These are phyloP conservation scores for Gymnopilus junonius DNA, from an alignment of 768 basidiomycete species.

Conservation along the genomic window DNA sequence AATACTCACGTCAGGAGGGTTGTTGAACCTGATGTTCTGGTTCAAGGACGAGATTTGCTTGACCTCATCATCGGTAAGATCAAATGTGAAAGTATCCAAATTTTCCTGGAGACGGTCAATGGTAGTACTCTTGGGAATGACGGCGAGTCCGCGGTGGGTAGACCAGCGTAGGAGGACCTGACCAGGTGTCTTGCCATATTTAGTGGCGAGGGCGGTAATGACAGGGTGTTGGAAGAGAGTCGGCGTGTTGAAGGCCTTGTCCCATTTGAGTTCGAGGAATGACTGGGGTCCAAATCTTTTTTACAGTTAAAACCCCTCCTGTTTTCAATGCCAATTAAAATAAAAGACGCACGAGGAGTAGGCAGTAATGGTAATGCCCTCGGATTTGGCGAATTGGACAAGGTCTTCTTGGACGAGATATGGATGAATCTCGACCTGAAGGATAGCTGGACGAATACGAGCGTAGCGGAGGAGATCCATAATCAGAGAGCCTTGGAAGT, in stretches of 20 bases:
- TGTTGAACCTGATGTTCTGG: constrained; percentile 36
- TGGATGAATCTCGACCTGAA: constrained; percentile 77
- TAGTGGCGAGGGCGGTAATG: constrained; percentile 48
- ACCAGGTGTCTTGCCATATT: constrained; percentile 59
- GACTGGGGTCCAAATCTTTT: constrained; percentile 35
- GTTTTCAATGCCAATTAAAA: constrained; percentile 22
- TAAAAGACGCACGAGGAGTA: constrained; percentile 52
- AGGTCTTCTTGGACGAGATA: constrained; percentile 68
- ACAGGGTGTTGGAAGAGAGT: constrained; percentile 57
- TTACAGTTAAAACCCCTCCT: neutral
- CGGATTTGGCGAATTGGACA: constrained; percentile 53
- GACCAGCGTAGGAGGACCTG: constrained; percentile 84
- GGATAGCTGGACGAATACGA: constrained; percentile 66
- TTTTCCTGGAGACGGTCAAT: constrained; percentile 55
- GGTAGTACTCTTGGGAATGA: constrained; percentile 75
- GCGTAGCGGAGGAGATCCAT: constrained; percentile 83
- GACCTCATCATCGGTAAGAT: constrained; percentile 63
- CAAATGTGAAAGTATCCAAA: constrained; percentile 39
- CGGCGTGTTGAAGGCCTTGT: constrained; percentile 53
- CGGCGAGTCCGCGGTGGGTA: constrained; percentile 72
- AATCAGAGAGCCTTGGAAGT: constrained; percentile 73
- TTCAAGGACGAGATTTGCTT: constrained; percentile 63
- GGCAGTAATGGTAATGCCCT: constrained; percentile 67
- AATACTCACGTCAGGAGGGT: constrained; percentile 30
- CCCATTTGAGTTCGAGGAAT: constrained; percentile 69